These are phyloP conservation scores for Rubus parviflorus DNA, from an alignment of 306 rosid genomes.

Conservation along the genomic window DNA sequence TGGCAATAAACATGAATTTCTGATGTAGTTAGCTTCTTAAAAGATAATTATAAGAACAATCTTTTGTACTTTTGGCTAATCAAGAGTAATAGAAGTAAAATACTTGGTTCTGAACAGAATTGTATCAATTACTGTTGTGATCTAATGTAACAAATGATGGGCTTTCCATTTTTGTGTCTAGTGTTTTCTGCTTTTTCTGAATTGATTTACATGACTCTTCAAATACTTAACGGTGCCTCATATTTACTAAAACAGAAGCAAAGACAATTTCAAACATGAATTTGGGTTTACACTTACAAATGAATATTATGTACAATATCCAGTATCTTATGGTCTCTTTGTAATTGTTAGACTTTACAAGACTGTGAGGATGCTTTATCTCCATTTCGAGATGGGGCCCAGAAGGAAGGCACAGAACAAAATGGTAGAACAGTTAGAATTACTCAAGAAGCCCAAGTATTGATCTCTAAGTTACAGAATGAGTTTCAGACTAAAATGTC, in stretches of 20 bases:
- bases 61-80: neutral
- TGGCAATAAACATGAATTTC: neutral
- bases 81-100: neutral
- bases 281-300: neutral
- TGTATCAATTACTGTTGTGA: neutral
- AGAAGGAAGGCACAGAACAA: constrained; percentile 36
- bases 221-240: neutral
- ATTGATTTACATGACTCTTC: neutral
- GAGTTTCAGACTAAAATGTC: constrained; percentile 86
- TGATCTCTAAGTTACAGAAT: constrained; percentile 52
- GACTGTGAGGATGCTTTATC: constrained; percentile 69
- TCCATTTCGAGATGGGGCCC: constrained; percentile 50
- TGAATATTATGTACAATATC: neutral
- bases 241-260: neutral
- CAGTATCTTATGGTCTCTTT: constrained; percentile 21
- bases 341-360: constrained; percentile 73
- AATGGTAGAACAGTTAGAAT: constrained; percentile 45
- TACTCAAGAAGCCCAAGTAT: constrained; percentile 56
- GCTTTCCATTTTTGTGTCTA: neutral
- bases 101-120: neutral
- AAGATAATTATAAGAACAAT: no score
- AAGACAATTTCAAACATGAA: neutral
- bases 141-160: no score
- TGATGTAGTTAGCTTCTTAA: neutral
- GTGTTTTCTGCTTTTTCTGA: neutral